Percentiles rank a stretch among this genome's conserved stretches.
phyloP scores from a whole-genome alignment of 805 yeast species.

The Clavispora fructus region DNA sequence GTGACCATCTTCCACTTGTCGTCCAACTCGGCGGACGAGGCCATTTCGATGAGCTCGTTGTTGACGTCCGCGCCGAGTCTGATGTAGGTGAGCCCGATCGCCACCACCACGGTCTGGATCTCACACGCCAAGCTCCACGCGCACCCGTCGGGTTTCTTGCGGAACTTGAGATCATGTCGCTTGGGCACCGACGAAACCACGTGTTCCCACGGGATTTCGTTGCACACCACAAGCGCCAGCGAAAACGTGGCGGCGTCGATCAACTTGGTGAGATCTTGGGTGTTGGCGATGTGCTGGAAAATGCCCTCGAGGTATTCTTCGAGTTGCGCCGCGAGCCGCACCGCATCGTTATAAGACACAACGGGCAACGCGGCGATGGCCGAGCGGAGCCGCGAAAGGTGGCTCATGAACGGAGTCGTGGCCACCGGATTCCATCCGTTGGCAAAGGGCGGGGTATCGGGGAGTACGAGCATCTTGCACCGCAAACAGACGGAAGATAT shows the following conservation, averaged over 20 bases:
- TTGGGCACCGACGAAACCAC: neutral
- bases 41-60: slow-evolving; percentile 29
- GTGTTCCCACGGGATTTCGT: slow-evolving; percentile 5
- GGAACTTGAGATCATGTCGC: neutral
- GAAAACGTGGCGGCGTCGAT: neutral
- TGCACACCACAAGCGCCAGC: neutral
- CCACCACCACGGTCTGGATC: slow-evolving; percentile 19
- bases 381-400: slow-evolving; percentile 15
- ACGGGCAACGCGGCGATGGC: slow-evolving; percentile 9
- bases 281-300: slow-evolving; percentile 5
- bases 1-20: slow-evolving; percentile 35
- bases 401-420: slow-evolving; percentile 3
- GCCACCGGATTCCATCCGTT: slow-evolving; percentile 4
- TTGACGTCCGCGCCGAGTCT: slow-evolving; percentile 31
- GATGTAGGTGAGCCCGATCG: slow-evolving; percentile 25
- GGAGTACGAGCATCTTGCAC: slow-evolving; percentile 25
- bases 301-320: slow-evolving; percentile 30
- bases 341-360: slow-evolving; percentile 19
- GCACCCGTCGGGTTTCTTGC: neutral
- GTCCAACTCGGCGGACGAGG: slow-evolving; percentile 10
- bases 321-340: slow-evolving; percentile 26
- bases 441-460: slow-evolving; percentile 30
- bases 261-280: neutral
- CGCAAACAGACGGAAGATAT: neutral
- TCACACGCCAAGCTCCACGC: slow-evolving; percentile 31